These are phyloP conservation scores for Glycine tomentella DNA, from an alignment of 306 rosid genomes.

Conservation along the genomic window DNA sequence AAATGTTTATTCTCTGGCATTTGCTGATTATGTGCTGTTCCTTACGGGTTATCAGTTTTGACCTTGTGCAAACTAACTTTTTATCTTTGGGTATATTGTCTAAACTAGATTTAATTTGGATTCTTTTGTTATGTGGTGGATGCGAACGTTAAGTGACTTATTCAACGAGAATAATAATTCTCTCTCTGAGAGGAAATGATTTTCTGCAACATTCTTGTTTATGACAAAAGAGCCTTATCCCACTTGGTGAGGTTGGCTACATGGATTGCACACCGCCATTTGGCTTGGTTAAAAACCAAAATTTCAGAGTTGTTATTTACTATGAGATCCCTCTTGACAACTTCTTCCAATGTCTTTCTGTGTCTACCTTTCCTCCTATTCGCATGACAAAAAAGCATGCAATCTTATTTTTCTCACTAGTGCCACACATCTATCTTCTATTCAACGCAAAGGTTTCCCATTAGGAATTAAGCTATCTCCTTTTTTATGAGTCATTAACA, in stretches of 20 bases:
- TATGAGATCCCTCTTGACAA: background rate
- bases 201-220: slow-evolving; percentile 23
- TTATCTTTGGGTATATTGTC: background rate
- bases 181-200: background rate
- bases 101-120: slow-evolving; percentile 24
- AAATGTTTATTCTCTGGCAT: background rate
- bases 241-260: background rate
- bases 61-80: background rate
- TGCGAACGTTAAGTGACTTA: slow-evolving; percentile 18
- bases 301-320: background rate
- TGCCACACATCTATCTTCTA: background rate
- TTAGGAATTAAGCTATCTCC: background rate
- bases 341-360: background rate
- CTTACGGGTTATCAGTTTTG: slow-evolving; percentile 1
- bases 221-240: background rate
- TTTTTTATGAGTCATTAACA: slow-evolving; percentile 16
- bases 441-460: slow-evolving; percentile 11
- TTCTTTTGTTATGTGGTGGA: slow-evolving; percentile 33
- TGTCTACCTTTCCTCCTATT: background rate
- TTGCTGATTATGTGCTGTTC: slow-evolving; percentile 11
- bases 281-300: background rate
- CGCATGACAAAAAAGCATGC: background rate
- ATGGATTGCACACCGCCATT: background rate
- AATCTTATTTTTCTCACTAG: background rate
- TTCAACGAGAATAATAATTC: background rate